Evolutionary conservation across 352 stramenopile genomes (phyloP).

Genomic region (Globisporangium nunn): DNA sequence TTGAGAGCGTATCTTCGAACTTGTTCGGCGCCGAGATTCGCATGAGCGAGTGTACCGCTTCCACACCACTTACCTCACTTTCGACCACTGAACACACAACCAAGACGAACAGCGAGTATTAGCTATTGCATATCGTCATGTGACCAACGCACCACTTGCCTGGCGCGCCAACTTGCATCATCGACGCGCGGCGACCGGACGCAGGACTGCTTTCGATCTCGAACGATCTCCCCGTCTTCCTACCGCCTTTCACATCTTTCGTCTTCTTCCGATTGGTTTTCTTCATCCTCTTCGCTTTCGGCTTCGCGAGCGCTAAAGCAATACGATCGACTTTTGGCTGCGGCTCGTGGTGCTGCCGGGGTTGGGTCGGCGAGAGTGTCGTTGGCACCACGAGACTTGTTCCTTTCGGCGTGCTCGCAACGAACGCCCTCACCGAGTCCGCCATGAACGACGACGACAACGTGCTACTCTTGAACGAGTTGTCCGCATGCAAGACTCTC

Average conservation of each 20-base stretch:
- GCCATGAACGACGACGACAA: neutral
- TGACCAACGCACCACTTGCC: neutral
- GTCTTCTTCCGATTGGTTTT: neutral
- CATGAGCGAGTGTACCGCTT: slow-evolving; percentile 1
- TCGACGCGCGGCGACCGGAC: neutral
- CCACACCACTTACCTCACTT: neutral
- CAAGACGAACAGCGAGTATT: neutral
- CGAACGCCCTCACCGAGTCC: neutral
- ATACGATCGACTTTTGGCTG: neutral
- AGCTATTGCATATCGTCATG: neutral
- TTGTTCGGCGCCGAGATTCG: slow-evolving; percentile 10
- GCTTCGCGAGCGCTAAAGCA: neutral
- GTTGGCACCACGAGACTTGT: neutral
- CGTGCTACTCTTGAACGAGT: neutral
- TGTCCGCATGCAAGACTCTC: neutral
- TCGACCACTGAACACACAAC: neutral
- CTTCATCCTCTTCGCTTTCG: neutral
- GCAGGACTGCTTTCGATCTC: neutral
- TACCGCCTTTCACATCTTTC: too few species aligned
- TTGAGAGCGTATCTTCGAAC: neutral
- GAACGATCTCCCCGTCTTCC: neutral
- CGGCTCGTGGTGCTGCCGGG: neutral
- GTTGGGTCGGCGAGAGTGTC: neutral
- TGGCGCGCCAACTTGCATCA: neutral
- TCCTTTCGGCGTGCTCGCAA: neutral